A percentile compares a stretch with the other conserved stretches of the same genome.
These are phyloP conservation scores for Jacaranda copaia DNA, from an alignment of 257 asterid species.

Conservation along the genomic window DNA sequence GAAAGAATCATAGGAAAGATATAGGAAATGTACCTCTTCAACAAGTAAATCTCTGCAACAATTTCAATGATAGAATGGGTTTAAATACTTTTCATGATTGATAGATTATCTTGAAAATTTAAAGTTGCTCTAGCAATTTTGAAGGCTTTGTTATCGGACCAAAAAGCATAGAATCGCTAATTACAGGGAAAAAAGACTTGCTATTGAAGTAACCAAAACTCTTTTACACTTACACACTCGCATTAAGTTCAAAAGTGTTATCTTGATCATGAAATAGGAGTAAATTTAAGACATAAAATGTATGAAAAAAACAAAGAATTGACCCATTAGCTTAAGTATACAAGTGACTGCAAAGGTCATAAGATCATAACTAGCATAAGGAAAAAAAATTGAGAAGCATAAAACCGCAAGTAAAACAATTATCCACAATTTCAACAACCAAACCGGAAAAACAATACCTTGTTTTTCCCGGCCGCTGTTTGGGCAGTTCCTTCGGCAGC, in stretches of 20 bases:
- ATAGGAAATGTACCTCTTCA: background rate
- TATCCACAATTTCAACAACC: background rate
- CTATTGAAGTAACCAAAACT: background rate
- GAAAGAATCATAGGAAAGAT: background rate
- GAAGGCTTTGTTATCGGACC: background rate
- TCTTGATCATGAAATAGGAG: background rate
- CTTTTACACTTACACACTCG: background rate
- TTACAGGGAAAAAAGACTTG: background rate
- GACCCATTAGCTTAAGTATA: background rate
- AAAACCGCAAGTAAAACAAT: background rate
- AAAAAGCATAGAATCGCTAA: too few relatives aligned
- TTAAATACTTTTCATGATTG: background rate
- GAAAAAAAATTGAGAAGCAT: background rate
- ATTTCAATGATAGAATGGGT: background rate
- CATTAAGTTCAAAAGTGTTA: background rate
- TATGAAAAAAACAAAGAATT: background rate
- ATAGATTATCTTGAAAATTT: background rate
- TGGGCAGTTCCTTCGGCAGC: slow-evolving; percentile 51
- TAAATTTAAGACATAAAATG: background rate
- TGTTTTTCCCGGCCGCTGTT: slow-evolving; percentile 55
- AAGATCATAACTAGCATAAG: background rate
- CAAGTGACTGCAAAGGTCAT: too few relatives aligned
- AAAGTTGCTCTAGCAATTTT: background rate
- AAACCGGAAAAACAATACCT: slow-evolving; percentile 45
- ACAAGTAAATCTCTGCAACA: too few relatives aligned